These are phyloP conservation scores for Isatis lusitanica DNA, from an alignment of 441 rosid genomes.

Conservation along the genomic window DNA sequence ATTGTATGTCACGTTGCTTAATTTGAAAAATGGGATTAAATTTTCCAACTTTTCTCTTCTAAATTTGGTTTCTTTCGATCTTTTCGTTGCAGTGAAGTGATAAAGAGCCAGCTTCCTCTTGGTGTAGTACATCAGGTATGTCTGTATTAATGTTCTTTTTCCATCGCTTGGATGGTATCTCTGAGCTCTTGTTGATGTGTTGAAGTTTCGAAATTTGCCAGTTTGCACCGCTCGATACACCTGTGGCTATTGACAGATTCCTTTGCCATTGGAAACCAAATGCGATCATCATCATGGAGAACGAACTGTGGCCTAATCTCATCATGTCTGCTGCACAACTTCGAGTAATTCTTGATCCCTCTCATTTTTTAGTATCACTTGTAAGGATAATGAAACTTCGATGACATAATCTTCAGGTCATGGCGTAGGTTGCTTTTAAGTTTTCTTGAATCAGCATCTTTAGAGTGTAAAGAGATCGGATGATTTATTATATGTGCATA, in stretches of 20 bases:
- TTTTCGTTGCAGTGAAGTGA: conserved; percentile 62
- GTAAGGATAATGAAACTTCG: neutral
- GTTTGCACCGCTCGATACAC: conserved; percentile 92
- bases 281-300: conserved; percentile 76
- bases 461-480: no score
- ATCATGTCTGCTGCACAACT: conserved; percentile 64
- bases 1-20: conserved; percentile 44
- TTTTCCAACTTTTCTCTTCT: neutral
- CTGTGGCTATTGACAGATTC: conserved; percentile 70
- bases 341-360: conserved; percentile 53
- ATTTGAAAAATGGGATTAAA: neutral
- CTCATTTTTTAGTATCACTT: conserved; percentile 13
- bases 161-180: no score
- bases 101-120: conserved; percentile 61
- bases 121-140: conserved; percentile 77
- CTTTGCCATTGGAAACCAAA: conserved; percentile 79
- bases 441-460: neutral
- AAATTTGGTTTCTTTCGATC: neutral
- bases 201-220: conserved; percentile 39
- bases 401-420: neutral
- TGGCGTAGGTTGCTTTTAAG: no score
- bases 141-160: neutral
- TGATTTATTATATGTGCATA: no score
- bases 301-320: conserved; percentile 94
- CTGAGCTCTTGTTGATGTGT: neutral